Base-by-base conservation (phyloP, 1,284 basidiomycete species). In the Microbotryomycetes sp. region DNA sequence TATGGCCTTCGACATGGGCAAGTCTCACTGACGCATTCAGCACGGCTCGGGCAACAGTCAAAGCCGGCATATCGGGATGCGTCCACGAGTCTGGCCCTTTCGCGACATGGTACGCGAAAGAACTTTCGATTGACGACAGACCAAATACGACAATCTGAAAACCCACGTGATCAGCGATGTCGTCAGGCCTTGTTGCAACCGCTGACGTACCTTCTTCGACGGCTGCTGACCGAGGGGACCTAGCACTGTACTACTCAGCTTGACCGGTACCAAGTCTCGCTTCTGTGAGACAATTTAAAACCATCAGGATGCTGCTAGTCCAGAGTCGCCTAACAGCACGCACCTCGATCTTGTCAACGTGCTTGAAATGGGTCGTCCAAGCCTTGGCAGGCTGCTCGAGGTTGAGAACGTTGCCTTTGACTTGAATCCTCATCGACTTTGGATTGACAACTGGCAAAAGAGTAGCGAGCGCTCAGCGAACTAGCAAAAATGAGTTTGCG, bases 51-150 rank as follows among this genome's bases (percentile, higher is more conserved):
- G 92, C 86, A n/a, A 98, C 83, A 31, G 85, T 82, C 31, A 97
- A 77, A 16, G 88, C 87, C 1, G 94, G 87, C 61, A 86, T 86
- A 67, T 97, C 91, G 1, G 87, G 83, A 74, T 97, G 86, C 6
- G 59, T 61, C 51, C 56, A 60, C n/a, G 62, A 64, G 28, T 64
- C 35, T 16, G 74, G 70, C 26, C 87, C 86, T 72, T 86, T 89
- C 0, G 89, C 82, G 15, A 85, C 86, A 73, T 94, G 88, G 27
- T 81, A 83, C 16, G 85, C 87, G 75, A 87, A 98, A 9, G 89
- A 88, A 70, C 90, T 93, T 77, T 99, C 96, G 67, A 97, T 96
- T 4, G 91, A 91, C 0, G 92, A 86, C 68, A 98, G 81, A 61
- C 89, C 85, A 74, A 93, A 87, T 45, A 98, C 81, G 45, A 91